phyloP scores from a whole-genome alignment of 768 basidiomycete species.

The Russula abietina region DNA sequence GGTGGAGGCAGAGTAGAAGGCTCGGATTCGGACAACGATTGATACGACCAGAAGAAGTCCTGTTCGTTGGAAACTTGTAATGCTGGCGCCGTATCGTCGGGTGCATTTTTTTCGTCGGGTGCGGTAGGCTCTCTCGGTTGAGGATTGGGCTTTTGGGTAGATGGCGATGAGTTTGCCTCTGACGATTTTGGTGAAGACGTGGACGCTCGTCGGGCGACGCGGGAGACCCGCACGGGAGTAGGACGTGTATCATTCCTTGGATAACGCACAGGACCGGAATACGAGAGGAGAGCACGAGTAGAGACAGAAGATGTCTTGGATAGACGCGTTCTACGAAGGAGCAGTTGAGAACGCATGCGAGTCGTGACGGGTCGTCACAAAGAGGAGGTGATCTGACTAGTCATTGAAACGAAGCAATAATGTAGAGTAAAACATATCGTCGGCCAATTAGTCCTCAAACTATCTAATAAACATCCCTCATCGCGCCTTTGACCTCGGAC shows the following conservation, averaged over 20 bases:
- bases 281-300: conserved; percentile 30
- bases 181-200: conserved; percentile 32
- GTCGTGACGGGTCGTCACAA: not conserved
- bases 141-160: not conserved
- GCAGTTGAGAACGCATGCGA: conserved; percentile 37
- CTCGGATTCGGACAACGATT: conserved; percentile 32
- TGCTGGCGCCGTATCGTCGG: conserved; percentile 29
- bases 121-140: conserved; percentile 10
- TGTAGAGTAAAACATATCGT: conserved; percentile 9
- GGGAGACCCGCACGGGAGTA: conserved; percentile 24
- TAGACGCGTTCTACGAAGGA: conserved; percentile 34
- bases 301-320: conserved; percentile 27
- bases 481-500: conserved; percentile 21
- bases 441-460: not conserved
- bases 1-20: conserved; percentile 53
- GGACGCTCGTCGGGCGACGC: conserved; percentile 30
- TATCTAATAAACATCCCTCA: conserved; percentile 15
- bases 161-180: conserved; percentile 20
- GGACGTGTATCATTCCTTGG: conserved; percentile 30
- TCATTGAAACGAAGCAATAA: not conserved
- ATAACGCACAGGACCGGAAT: conserved; percentile 30
- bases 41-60: conserved; percentile 58
- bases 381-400: not conserved
- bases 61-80: conserved; percentile 50
- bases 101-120: conserved; percentile 24